Evolutionary conservation across 164 flowering plant genomes (phyloP), one percentile per base, ranked within the genome.

Genomic region (Litsea cubeba): DNA sequence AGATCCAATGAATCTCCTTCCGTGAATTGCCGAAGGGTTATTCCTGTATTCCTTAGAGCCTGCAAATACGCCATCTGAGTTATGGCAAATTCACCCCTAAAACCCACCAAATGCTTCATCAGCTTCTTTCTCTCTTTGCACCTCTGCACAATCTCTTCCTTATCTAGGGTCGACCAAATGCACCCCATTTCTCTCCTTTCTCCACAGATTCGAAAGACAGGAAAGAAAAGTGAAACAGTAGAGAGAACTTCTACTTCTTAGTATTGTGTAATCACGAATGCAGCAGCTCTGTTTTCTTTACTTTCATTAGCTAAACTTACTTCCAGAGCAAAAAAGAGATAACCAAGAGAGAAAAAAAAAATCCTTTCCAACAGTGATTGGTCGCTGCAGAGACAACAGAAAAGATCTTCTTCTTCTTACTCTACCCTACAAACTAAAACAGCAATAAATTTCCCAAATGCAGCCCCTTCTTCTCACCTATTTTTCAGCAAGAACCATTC

Each of bases 21-120:
- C 0, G 95, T 87, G 75, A 94, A 92, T 71, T 94, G 98, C 71
- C 93, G 74, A 70, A 94, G 95, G 11, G 98, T 90, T 14, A 76
- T 86, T n/a, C 98, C 98, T 57, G 91, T 90, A 71, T 94, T 88
- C 79, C 82, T 91, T 76, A 94, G 69, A 62, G 94, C 78, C 69
- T 85, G 89, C 78, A 94, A 79, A 77, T 94, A 94, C 30, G 85
- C 85, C 80, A 89, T 74, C 69, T 84, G 94, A 23, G 95, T 79
- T 69, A 82, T 85, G 10, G 95, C 88, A 78, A 91, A 89, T 74
- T 88, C 90, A 49, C 74, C 83, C 35, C 95, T 79, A 74, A 80
- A 80, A 35, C 75, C 80, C 68, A 92, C 76, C 57, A 92, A 76
- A 68, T 87, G 90, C 72, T 92, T 94, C 88, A 92, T 87, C 22